These are phyloP conservation scores for Russula abietina DNA, from an alignment of 768 basidiomycete genomes.

Conservation along the genomic window DNA sequence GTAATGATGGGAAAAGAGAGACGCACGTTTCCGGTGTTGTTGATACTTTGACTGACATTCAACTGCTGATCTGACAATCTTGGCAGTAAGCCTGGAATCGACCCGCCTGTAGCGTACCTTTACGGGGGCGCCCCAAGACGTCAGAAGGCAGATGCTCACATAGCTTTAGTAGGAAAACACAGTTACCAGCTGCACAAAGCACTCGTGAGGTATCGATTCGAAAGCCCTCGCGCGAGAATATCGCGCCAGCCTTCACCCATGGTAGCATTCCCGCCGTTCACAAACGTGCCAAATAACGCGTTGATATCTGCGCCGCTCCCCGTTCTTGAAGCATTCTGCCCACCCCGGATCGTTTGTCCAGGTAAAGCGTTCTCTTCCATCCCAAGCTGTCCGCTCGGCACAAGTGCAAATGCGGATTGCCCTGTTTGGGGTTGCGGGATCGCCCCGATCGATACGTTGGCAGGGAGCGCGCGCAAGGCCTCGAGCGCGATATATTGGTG, in stretches of 20 bases:
- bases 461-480: slow-evolving; percentile 68
- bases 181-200: slow-evolving; percentile 84
- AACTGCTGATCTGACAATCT: slow-evolving; percentile 64
- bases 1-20: background rate
- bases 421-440: slow-evolving; percentile 47
- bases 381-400: slow-evolving; percentile 79
- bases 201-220: slow-evolving; percentile 79
- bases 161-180: background rate
- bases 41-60: slow-evolving; percentile 58
- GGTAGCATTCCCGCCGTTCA: slow-evolving; percentile 62
- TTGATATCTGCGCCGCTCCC: slow-evolving; percentile 61
- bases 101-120: slow-evolving; percentile 86
- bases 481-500: slow-evolving; percentile 76
- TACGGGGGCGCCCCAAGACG: background rate
- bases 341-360: slow-evolving; percentile 49
- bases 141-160: background rate
- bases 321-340: slow-evolving; percentile 43
- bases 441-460: slow-evolving; percentile 55
- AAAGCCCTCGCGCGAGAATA: slow-evolving; percentile 61
- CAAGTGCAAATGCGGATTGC: slow-evolving; percentile 57
- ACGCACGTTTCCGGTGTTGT: slow-evolving; percentile 70
- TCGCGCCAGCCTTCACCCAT: slow-evolving; percentile 60
- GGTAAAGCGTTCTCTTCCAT: slow-evolving; percentile 64
- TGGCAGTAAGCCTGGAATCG: slow-evolving; percentile 62
- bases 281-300: slow-evolving; percentile 45